phyloP scores from a whole-genome alignment of 805 yeast species.

The Metschnikowia corniflorae region DNA sequence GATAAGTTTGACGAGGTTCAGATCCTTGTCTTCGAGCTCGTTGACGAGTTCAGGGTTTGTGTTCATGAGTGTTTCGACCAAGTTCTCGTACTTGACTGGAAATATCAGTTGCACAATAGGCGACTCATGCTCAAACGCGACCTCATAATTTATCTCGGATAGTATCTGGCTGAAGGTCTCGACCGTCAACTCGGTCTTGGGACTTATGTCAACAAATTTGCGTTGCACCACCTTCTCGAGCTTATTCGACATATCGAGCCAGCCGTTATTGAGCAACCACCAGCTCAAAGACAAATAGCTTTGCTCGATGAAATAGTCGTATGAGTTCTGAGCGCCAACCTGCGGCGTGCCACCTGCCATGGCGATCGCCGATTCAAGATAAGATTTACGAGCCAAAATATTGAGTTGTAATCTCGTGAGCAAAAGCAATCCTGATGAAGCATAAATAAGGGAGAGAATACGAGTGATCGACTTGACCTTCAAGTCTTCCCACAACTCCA shows the following conservation, averaged over 20 bases:
- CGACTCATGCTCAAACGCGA: slow-evolving; percentile 14
- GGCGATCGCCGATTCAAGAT: slow-evolving; percentile 71
- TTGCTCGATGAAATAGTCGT: slow-evolving; percentile 64
- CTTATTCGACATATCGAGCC: slow-evolving; percentile 52
- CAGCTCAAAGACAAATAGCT: slow-evolving; percentile 83
- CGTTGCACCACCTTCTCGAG: slow-evolving; percentile 56
- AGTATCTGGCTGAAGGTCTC: slow-evolving; percentile 51
- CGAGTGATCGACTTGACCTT: slow-evolving; percentile 73
- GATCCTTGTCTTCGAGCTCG: slow-evolving; percentile 34
- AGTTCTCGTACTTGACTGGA: slow-evolving; percentile 36
- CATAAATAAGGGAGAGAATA: slow-evolving; percentile 65
- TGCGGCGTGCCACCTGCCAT: slow-evolving; percentile 51
- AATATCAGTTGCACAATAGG: slow-evolving; percentile 27
- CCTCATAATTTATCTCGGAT: slow-evolving; percentile 23
- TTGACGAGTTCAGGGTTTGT: slow-evolving; percentile 42
- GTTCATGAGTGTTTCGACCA: slow-evolving; percentile 46
- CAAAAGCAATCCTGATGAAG: slow-evolving; percentile 65
- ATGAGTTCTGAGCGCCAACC: slow-evolving; percentile 19
- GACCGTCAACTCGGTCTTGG: slow-evolving; percentile 65
- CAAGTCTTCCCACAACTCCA: slow-evolving; percentile 77
- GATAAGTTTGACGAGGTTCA: slow-evolving; percentile 37
- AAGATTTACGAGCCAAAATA: slow-evolving; percentile 81
- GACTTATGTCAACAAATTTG: slow-evolving; percentile 62
- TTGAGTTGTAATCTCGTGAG: slow-evolving; percentile 84
- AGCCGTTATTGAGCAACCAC: slow-evolving; percentile 92